Base-by-base conservation (phyloP, 139 green algal genomes). In the Chlamydomonas sp. region DNA sequence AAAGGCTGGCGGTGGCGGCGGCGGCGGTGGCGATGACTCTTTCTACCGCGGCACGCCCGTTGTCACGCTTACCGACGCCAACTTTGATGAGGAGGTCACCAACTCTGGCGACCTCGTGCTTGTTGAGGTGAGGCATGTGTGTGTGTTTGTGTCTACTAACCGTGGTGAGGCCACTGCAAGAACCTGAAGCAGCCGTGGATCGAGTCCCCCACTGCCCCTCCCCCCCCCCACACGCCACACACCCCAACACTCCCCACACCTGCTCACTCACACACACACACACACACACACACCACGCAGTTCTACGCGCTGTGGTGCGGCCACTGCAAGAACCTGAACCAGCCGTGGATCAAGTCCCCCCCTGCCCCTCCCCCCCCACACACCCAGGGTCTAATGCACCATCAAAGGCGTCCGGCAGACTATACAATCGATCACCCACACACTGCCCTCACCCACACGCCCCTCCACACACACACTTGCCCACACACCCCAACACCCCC, bases 121-220 rank as follows among this genome's bases (percentile, higher is more conserved):
- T 6, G 86, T 97, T 24, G 91, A 97, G 75, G 67, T 84, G 29
- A 62, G 71, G 5, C 38, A 28, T 37, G 35, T 26, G 22, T 22
- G 5, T 13, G 43, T 16, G 77, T 85, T 84, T 57, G n/a, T n/a
- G n/a, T 69, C 2, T 72, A 72, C 36, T 35, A 48, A 35, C 54
- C 36, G 39, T 74, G 73, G 73, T 74, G 73, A 59, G 73, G 62
- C 20, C 62, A 69, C 37, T 97, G 91, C 84, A 91, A 96, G 81
- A 73, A 69, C 5, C 82, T 97, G 10, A 94, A 94, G 77, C 80
- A 86, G 2, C 74, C 78, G 6, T 97, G 83, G 81, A 88, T 83
- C 50, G 72, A 86, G 22, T 73, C 90, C n/a, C n/a, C n/a, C n/a
- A n/a, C n/a, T n/a, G n/a, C n/a, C n/a, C n/a, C n/a, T n/a, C n/a